Evolutionary conservation across 1,284 basidiomycete species (phyloP), one percentile per base, ranked within the genome.

Genomic region (Sporisorium graminicola): DNA sequence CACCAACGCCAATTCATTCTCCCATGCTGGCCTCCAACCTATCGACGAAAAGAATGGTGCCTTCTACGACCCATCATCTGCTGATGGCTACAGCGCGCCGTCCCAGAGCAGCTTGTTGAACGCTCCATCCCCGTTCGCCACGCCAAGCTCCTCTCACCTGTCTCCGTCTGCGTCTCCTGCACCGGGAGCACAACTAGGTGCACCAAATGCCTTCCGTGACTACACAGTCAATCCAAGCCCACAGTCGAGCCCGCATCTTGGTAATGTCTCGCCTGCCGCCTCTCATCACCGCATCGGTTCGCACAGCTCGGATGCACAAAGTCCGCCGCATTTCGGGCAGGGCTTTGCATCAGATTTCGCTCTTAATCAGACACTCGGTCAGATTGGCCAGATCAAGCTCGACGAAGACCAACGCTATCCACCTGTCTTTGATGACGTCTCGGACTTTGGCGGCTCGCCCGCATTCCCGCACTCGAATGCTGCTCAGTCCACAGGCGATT

Each of bases 1-100:
- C 13, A 26, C 35, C 9, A 44, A 54, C 20, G 43, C 42, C 54
- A 46, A 62, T 12, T 44, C 33, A 13, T 44, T 43, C 37, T 50
- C 57, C 13, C 58, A 57, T 24, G 55, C 47, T 14, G 46, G 54
- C 5, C 12, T 43, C 2, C 47, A 26, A 22, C 57, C 51, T 14
- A 57, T 60, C 20, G 26, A 33, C 18, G 18, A 44, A 9, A 50
- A 61, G 27, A 35, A 60, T 35, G 52, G 51, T 10, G 61, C 68
- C 18, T 77, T 73, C 55, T 77, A 77, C 56, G 74, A 77, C 47
- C 74, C 74, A 5, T 69, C 65, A 3, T 77, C 74, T 5, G 74
- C 74, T 0, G 74, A 77, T 60, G 74, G 74, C 50, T 77, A 77
- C 66, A 66, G 62, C 24, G 74, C 61, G 13, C 68, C 73, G 1